These are phyloP conservation scores for Ophiostoma perfectum DNA, from an alignment of 2,329 filamentous ascomycete genomes.

Conservation along the genomic window DNA sequence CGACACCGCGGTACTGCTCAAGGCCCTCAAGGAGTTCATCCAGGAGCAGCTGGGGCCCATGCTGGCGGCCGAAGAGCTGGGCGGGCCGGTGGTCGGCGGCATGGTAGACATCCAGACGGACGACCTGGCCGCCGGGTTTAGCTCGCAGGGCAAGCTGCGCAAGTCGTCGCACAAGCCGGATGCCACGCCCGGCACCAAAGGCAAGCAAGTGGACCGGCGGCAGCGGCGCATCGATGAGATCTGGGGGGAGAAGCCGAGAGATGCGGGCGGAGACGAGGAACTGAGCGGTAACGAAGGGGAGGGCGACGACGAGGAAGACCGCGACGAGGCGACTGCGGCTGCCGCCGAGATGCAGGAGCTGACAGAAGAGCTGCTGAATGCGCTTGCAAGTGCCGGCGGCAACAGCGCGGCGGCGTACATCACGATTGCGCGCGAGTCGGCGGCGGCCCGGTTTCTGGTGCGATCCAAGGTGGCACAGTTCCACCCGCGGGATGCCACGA, in stretches of 20 bases:
- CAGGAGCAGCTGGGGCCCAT: constrained; percentile 64
- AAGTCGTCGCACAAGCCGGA: constrained; percentile 45
- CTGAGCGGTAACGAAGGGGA: background rate
- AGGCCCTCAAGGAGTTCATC: constrained; percentile 64
- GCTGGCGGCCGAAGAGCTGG: constrained; percentile 77
- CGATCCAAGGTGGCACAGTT: constrained; percentile 62
- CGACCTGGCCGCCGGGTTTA: constrained; percentile 56
- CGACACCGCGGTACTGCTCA: constrained; percentile 57
- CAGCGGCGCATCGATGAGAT: constrained; percentile 61
- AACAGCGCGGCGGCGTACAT: constrained; percentile 55
- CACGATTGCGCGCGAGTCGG: constrained; percentile 53
- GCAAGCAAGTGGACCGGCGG: constrained; percentile 42
- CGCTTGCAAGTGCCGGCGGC: constrained; percentile 49
- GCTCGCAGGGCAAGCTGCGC: constrained; percentile 48
- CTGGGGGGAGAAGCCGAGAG: constrained; percentile 41
- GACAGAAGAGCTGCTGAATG: constrained; percentile 56
- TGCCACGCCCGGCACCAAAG: constrained; percentile 40
- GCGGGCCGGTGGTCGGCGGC: constrained; percentile 75
- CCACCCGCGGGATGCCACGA: constrained; percentile 57
- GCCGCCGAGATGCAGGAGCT: constrained; percentile 54
- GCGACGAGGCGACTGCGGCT: constrained; percentile 47
- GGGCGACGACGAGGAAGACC: constrained; percentile 16
- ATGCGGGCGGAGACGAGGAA: background rate
- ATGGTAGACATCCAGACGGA: constrained; percentile 59
- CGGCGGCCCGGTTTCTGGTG: constrained; percentile 58